Conservation (phyloP, 2,329 filamentous ascomycete species). For the Tolypocladium tundrense region DNA sequence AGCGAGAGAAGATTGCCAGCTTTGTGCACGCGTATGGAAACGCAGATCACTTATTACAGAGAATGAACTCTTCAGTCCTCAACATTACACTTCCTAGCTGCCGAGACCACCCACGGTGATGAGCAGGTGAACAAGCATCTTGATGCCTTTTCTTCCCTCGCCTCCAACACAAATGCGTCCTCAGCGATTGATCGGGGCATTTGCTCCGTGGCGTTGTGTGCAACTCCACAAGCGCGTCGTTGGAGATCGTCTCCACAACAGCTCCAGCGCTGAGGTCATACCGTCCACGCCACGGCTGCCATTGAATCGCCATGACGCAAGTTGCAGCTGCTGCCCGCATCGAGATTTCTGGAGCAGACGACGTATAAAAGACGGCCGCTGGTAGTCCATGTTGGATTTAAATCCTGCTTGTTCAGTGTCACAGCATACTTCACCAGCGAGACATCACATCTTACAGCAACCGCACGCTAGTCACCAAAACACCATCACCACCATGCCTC, state of each 20-base stretch:
- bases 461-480: neutral
- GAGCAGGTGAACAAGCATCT: too few species aligned
- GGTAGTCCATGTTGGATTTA: neutral
- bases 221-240: neutral
- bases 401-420: neutral
- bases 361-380: neutral
- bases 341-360: neutral
- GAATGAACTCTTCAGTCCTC: too few species aligned
- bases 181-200: neutral
- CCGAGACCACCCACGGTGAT: too few species aligned
- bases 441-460: neutral
- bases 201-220: neutral
- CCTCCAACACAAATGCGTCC: neutral
- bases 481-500: conserved; percentile 28
- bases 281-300: neutral
- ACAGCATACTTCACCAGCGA: neutral
- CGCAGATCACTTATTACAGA: too few species aligned
- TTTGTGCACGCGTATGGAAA: too few species aligned
- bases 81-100: too few species aligned
- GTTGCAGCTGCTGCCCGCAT: neutral
- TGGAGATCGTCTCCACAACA: neutral
- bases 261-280: neutral
- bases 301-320: neutral
- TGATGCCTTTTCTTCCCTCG: too few species aligned
- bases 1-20: too few species aligned